Percentiles rank a stretch among this genome's conserved stretches.
Evolutionary conservation across 495 filamentous ascomycete genomes (phyloP).

Genomic region (Podospora didyma): DNA sequence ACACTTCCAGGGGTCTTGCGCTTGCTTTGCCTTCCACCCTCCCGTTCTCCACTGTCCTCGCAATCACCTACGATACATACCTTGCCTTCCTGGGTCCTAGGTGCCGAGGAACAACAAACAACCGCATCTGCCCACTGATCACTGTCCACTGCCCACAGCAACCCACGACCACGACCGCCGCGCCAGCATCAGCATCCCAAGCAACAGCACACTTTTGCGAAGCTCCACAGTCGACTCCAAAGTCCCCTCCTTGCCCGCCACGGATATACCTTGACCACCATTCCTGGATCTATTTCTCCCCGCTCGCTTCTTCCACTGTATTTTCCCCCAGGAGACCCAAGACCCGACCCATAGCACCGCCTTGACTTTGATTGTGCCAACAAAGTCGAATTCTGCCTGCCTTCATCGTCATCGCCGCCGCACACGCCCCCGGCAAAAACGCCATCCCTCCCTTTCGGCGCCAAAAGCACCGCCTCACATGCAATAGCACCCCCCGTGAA

Average conservation of each 20-base stretch:
- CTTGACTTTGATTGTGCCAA: neutral
- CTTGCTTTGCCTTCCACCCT: neutral
- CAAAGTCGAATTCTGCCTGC: neutral
- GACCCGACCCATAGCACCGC: conserved; percentile 6
- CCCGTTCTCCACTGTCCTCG: neutral
- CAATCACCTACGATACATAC: neutral
- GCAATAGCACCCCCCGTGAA: conserved; percentile 32
- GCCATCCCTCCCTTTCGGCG: conserved; percentile 7
- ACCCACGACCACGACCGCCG: neutral
- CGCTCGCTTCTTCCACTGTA: neutral
- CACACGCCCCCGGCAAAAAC: conserved; percentile 21
- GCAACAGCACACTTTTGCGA: too few species aligned
- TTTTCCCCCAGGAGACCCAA: conserved; percentile 5
- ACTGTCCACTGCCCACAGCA: neutral
- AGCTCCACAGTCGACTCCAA: conserved; percentile 6
- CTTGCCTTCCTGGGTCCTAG: neutral
- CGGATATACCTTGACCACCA: conserved; percentile 8
- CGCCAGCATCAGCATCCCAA: neutral
- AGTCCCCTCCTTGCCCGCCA: conserved; percentile 2
- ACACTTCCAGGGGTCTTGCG: neutral
- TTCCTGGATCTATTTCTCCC: neutral
- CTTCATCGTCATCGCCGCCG: conserved; percentile 14
- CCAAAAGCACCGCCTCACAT: conserved; percentile 24
- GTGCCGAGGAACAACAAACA: conserved; percentile 14
- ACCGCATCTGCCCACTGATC: neutral